Evolutionary conservation across 768 basidiomycete species (phyloP).

Genomic region (Macrolepiota fuliginosa): DNA sequence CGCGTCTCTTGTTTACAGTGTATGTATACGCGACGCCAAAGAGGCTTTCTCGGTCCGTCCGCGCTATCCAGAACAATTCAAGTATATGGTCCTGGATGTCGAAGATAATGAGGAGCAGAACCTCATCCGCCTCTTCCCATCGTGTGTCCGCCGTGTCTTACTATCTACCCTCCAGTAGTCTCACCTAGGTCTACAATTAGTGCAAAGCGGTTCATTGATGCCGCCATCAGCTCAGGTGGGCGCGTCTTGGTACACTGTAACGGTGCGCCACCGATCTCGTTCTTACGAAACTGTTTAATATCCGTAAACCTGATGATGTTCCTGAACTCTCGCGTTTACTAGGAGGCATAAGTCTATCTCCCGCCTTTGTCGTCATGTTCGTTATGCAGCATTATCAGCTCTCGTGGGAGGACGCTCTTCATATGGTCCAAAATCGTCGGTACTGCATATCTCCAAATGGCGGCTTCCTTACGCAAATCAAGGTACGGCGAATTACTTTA

Average conservation of each 20-base stretch:
- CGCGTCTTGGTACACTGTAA: constrained; percentile 89
- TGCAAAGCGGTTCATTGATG: constrained; percentile 73
- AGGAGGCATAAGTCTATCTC: constrained; percentile 88
- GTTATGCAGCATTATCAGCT: constrained; percentile 84
- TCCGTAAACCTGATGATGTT: background rate
- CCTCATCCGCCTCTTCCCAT: constrained; percentile 86
- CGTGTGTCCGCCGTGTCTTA: constrained; percentile 38
- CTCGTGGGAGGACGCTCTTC: constrained; percentile 86
- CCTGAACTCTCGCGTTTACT: background rate
- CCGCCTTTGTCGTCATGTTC: constrained; percentile 90
- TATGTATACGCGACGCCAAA: constrained; percentile 86
- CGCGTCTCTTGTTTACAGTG: constrained; percentile 39
- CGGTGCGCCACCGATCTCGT: constrained; percentile 40
- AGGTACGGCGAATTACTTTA: constrained; percentile 45
- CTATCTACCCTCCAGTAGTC: background rate
- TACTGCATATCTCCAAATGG: constrained; percentile 94
- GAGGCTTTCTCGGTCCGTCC: constrained; percentile 89
- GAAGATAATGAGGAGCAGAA: constrained; percentile 95
- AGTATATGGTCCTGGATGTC: constrained; percentile 80
- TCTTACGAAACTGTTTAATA: background rate
- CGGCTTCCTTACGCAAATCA: constrained; percentile 90
- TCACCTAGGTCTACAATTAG: constrained; percentile 34
- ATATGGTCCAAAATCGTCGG: constrained; percentile 84
- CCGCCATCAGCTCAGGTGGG: constrained; percentile 60
- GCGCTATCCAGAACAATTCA: constrained; percentile 76